Evolutionary conservation across 441 rosid genomes (phyloP).

Genomic region (Brassica hybrid): DNA sequence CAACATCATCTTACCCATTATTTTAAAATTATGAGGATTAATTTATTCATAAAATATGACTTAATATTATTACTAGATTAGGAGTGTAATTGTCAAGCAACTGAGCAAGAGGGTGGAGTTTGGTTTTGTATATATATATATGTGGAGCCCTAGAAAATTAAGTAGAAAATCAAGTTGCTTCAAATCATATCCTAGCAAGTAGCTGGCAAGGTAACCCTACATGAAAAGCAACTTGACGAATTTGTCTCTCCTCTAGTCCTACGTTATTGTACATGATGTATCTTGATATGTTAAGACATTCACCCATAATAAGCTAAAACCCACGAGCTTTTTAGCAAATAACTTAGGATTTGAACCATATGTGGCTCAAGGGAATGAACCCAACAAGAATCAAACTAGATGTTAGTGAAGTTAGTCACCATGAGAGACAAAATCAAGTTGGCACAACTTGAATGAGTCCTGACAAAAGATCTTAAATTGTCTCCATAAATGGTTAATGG

Average conservation of each 20-base stretch:
- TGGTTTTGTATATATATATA: background rate
- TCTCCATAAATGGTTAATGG: too few relatives aligned
- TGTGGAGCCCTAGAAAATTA: conserved; percentile 40
- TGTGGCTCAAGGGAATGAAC: background rate
- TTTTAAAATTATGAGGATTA: conserved; percentile 9
- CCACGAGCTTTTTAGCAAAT: background rate
- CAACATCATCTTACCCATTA: conserved; percentile 15
- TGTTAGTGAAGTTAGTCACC: conserved; percentile 13
- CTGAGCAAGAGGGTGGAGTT: conserved; percentile 27
- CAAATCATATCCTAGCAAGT: conserved; percentile 39
- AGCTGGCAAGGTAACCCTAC: conserved; percentile 38
- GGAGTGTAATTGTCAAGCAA: conserved; percentile 27
- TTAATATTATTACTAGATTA: background rate
- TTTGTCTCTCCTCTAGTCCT: conserved; percentile 29
- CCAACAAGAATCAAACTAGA: conserved; percentile 22
- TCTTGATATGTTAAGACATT: background rate
- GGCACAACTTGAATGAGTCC: conserved; percentile 38
- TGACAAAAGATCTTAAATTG: conserved; percentile 20
- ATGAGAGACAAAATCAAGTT: conserved; percentile 33
- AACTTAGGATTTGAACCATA: conserved; percentile 8
- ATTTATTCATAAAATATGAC: background rate
- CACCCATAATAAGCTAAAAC: background rate
- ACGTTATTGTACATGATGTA: background rate
- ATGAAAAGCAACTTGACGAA: conserved; percentile 35
- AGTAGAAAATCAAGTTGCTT: conserved; percentile 33